Evolutionary conservation across 345 rosid species (phyloP).

Genomic region (Ceriops decandra): DNA sequence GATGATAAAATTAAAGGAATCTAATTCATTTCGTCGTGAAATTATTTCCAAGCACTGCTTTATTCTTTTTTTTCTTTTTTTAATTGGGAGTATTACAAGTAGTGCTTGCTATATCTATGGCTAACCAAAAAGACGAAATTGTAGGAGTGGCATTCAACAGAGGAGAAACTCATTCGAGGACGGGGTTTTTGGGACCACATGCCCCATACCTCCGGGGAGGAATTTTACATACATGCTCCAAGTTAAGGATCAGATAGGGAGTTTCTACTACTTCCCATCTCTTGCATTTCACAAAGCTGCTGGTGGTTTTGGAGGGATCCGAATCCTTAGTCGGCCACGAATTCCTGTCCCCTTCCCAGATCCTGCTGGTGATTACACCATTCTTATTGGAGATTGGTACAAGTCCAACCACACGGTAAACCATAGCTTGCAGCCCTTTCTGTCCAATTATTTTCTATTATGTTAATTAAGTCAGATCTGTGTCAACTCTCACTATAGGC

Average conservation of each 20-base stretch:
- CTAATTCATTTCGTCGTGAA: too few relatives aligned
- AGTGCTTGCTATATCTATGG: too few relatives aligned
- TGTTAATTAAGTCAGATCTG: too few relatives aligned
- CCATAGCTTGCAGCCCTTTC: too few relatives aligned
- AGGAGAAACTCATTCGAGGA: conserved; percentile 82
- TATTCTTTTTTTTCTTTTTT: too few relatives aligned
- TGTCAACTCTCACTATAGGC: too few relatives aligned
- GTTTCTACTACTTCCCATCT: conserved; percentile 92
- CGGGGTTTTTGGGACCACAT: conserved; percentile 80
- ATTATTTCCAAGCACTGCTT: too few relatives aligned
- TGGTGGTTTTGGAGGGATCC: conserved; percentile 81
- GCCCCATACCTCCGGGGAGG: conserved; percentile 84
- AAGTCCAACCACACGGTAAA: conserved; percentile 57
- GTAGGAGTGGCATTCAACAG: conserved; percentile 80
- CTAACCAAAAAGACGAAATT: neutral
- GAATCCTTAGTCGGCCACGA: conserved; percentile 67
- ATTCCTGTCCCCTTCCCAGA: conserved; percentile 87
- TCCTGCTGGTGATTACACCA: conserved; percentile 72
- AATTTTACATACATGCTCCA: conserved; percentile 80
- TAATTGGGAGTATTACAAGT: too few relatives aligned
- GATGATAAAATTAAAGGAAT: too few relatives aligned
- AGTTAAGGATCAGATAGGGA: conserved; percentile 88
- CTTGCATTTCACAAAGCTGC: conserved; percentile 90
- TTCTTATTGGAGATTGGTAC: conserved; percentile 90
- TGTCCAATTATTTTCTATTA: too few relatives aligned